Base-by-base conservation (phyloP, 2,329 filamentous ascomycete species). In the Paecilomyces sp. region DNA sequence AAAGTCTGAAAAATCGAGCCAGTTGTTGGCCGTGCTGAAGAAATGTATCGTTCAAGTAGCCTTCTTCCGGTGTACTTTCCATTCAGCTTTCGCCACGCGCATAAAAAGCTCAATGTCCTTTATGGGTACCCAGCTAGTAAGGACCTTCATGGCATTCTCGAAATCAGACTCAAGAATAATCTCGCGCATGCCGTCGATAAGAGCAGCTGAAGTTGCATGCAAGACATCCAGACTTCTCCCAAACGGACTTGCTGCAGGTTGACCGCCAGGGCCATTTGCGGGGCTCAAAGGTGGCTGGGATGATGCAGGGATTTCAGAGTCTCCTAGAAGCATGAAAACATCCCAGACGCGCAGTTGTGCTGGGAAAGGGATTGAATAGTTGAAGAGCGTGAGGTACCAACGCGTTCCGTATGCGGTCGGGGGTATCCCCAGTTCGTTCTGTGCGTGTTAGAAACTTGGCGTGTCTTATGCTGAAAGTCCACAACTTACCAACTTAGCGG, bases 331-430 rank as follows among this genome's bases (percentile, higher is more conserved):
- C 84, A 99, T 91, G 76, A 97, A 97, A 1, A 97, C 90, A 71
- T 99, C 94, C 94, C 94, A 99, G 15, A 99, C 89, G 55, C 94
- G 89, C 36, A 99, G 86, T 74, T 97, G 94, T 3, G 93, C 92
- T 0, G 91, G 84, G 68, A 97, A 99, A 0, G 94, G 94, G 57
- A 99, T 90, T 15, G 91, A 95, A 70, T 97, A 89, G 76, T 97
- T 97, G 82, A 99, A 99, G 8, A 99, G 81, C 1, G 94, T 99
- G 57, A 99, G 82, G 72, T 99, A 99, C 94, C 94, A 99, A 57
- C 92, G 84, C 3, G 93, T 97, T 33, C 92, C 94, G 71, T 97
- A 99, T n/a, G 92, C 88, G 1, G 92, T 96, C 18, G 91, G 86
- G 51, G 91, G 86, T 66, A 99, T 94, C 63, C 83, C 82, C 31